Evolutionary conservation across 768 basidiomycete genomes (phyloP), one percentile per base, ranked within the genome.

Genomic region (Strobilomyces echinocephalus): DNA sequence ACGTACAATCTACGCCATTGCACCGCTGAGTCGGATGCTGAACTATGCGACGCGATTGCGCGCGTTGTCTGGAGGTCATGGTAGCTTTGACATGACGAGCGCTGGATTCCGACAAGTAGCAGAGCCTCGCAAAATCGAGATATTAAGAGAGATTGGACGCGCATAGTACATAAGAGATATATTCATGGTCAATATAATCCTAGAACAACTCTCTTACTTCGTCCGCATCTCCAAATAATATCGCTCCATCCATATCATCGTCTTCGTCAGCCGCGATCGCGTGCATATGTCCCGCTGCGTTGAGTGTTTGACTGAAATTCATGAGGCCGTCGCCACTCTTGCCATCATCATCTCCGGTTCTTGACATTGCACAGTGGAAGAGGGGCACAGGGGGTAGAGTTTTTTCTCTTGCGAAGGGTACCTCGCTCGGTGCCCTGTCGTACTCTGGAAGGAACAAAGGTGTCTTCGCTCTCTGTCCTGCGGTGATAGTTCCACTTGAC

Each of bases 201-300:
- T 63, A 60, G 72, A 65, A 81, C 55, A 87, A 64, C 60, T 85
- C 85, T 64, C 75, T 79, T 30, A 73, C 72, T 71, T 92, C 89
- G 61, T 92, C 90, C 33, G 90, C 91, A 68, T 93, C 90, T 11
- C 85, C 89, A 57, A 89, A 87, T 39, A 91, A 80, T 38, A 83
- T 78, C 12, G 79, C 80, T 35, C 82, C 84, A 53, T 89, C 88
- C 61, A 86, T 79, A 40, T 87, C 88, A 40, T 90, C 87, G 28
- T 87, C 87, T 50, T 90, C 87, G 21, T 85, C 82, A 10, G 74
- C 76, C n/a, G 76, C 78, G 1, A 79, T 80, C n/a, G 79, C 74
- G 50, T 78, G 74, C 57, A 77, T 72, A 42, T 81, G 80, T 15
- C 82, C 82, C 14, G 77, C 74, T 36, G 78, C 72, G 56, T 79